Base-by-base conservation (phyloP, 495 filamentous ascomycete species). In the Tricharina praecox region DNA sequence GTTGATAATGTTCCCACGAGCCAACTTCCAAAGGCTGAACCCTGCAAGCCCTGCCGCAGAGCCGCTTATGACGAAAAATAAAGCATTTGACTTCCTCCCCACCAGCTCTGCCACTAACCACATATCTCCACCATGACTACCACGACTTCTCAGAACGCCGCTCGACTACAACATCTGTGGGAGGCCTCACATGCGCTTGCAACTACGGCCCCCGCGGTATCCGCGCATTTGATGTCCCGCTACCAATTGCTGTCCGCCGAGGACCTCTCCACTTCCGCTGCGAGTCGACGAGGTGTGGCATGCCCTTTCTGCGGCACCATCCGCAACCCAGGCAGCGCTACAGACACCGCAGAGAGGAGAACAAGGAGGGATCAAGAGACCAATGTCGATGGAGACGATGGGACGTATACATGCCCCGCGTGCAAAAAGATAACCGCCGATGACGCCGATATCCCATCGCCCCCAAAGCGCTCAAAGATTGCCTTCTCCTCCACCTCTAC, bases 291-390 rank as follows among this genome's bases (percentile, higher is more conserved):
- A 33, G 24, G n/a, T n/a, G n/a, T n/a, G n/a, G n/a, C n/a, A n/a
- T 56, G 53, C 36, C 19, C 16, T 24, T 49, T 43, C 2, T 58
- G 55, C 16, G 47, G 54, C 9, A 53, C 50, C 42, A 28, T 58
- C 13, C 23, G 20, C 13, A 41, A 50, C 11, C 50, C 54, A 23
- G 55, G 53, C n/a, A 19, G 28, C 28, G 28, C 28, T 7, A 7
- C 28, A 13, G 7, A 32, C 13, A 32, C 28, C 7, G 13, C 7
- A 13, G 13, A 32, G 28, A 32, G 13, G 28, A 32, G 34, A 9
- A 37, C 34, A 37, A 18, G 34, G 9, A 37, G 34, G 16, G 18
- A 37, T 4, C 34, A 37, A 18, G 34, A 37, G 18, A 8, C 7
- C 34, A 16, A 43, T 4, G 25, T 21, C 10, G 4, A 43, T 43